Evolutionary conservation across 1,139 yeast genomes (phyloP), one percentile per base, ranked within the genome.

Genomic region (Geotrichum macrosporum): DNA sequence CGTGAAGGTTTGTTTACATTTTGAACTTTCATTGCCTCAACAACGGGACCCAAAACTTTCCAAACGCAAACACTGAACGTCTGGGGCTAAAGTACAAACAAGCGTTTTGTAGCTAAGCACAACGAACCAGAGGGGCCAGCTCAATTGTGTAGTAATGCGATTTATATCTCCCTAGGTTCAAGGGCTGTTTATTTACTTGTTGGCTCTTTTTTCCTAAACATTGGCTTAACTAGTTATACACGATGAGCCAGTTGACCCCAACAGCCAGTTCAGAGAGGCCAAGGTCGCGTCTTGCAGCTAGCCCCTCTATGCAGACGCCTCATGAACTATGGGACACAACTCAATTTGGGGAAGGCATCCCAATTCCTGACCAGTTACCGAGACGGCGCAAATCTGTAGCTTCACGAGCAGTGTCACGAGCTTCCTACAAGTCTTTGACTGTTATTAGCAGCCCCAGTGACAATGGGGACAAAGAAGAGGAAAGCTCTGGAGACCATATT

Each of bases 381-480:
- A 8, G 3, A 4, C 31, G 24, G 20, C 16, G 12, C 40, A 19
- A 13, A 1, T 34, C n/a, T n/a, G 29, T 8, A 32, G 33, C 24
- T 18, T 33, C 20, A 10, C 29, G 12, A 35, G 31, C 8, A 21
- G 10, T 32, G 15, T 13, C 20, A 6, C 18, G 18, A 10, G 18
- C 36, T n/a, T 49, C 52, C 4, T 30, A 38, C 4, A 31, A 42
- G 9, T 49, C 52, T 20, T 22, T 46, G 8, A 42, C 41, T 13
- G 44, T 49, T 8, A 43, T 39, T 18, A 35, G 35, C 22, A 44
- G 37, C 22, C 36, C 35, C 18, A 44, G 33, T 16, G 42, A 35
- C 12, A 46, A 46, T 9, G 35, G 35, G 5, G 13, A 12, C 20
- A 18, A 20, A 40, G 41, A 16, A 19, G 45, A 22, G 5, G 41